A percentile compares a stretch with the other conserved stretches of the same genome.
Evolutionary conservation across 2,329 filamentous ascomycete genomes (phyloP).

Genomic region (Tolypocladium ophioglossoides): DNA sequence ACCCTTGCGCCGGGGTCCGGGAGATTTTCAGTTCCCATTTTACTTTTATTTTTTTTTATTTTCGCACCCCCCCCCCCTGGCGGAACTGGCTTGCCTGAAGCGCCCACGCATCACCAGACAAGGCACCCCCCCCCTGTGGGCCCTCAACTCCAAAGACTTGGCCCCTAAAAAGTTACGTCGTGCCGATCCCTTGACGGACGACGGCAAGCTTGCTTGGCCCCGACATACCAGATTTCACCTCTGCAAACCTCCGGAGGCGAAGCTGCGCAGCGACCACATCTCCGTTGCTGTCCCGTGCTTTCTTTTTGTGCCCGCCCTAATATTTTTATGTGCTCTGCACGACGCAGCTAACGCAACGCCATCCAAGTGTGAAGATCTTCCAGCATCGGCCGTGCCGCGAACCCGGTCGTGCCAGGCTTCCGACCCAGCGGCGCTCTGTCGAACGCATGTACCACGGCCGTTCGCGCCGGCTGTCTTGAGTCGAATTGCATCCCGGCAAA

Average conservation of each 20-base stretch:
- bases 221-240: background rate
- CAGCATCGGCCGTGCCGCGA: background rate
- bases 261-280: background rate
- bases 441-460: background rate
- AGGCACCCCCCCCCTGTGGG: constrained; percentile 4
- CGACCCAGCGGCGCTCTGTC: background rate
- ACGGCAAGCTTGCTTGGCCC: background rate
- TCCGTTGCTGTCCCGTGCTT: background rate
- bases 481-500: background rate
- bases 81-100: background rate
- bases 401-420: background rate
- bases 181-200: constrained; percentile 1
- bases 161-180: constrained; percentile 11
- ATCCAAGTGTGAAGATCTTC: background rate
- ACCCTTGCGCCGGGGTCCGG: constrained; percentile 8
- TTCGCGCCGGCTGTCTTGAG: background rate
- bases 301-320: background rate
- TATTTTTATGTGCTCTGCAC: background rate
- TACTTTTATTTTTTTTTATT: background rate
- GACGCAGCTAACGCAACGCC: background rate
- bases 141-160: constrained; percentile 6
- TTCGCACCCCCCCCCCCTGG: constrained; percentile 4
- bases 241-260: background rate
- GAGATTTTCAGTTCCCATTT: constrained; percentile 5
- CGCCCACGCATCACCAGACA: background rate